These are phyloP conservation scores for Ceratocystis ficicola DNA, from an alignment of 2,329 filamentous ascomycete genomes.

Conservation along the genomic window DNA sequence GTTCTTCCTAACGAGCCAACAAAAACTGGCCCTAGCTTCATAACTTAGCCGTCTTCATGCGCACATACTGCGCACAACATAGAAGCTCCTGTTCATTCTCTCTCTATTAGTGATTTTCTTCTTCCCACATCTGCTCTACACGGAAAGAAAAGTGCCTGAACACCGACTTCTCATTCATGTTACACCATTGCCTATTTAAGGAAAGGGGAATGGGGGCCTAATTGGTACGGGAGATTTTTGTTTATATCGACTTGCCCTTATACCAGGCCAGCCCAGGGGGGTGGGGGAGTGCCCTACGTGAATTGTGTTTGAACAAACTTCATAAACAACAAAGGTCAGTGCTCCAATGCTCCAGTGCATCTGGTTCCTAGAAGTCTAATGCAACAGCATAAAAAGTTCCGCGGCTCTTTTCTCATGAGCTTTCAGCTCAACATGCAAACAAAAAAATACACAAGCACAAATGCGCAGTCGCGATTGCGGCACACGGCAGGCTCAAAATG, in stretches of 20 bases:
- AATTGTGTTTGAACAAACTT: not conserved
- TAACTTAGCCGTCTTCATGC: not conserved
- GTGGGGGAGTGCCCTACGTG: not conserved
- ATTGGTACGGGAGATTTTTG: not conserved
- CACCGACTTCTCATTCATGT: not conserved
- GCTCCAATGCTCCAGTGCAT: not conserved
- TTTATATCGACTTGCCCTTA: not conserved
- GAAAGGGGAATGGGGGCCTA: not conserved
- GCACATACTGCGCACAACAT: not conserved
- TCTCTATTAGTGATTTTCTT: not conserved
- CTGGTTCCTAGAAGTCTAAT: not conserved
- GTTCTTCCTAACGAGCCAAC: not conserved
- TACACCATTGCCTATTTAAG: not conserved
- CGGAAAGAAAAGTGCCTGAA: not conserved
- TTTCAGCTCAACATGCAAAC: not conserved
- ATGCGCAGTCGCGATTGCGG: not conserved
- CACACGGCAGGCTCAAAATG: not conserved
- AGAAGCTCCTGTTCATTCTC: not conserved
- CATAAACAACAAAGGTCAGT: slow-evolving; percentile 10
- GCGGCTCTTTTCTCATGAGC: not conserved
- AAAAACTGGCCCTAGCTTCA: slow-evolving; percentile 1
- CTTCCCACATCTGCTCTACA: not conserved
- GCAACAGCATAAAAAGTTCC: not conserved
- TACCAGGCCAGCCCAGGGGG: not conserved
- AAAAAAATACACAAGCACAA: not conserved